Evolutionary conservation across 1,284 basidiomycete genomes (phyloP).

Genomic region (Ustilago cynodontis): DNA sequence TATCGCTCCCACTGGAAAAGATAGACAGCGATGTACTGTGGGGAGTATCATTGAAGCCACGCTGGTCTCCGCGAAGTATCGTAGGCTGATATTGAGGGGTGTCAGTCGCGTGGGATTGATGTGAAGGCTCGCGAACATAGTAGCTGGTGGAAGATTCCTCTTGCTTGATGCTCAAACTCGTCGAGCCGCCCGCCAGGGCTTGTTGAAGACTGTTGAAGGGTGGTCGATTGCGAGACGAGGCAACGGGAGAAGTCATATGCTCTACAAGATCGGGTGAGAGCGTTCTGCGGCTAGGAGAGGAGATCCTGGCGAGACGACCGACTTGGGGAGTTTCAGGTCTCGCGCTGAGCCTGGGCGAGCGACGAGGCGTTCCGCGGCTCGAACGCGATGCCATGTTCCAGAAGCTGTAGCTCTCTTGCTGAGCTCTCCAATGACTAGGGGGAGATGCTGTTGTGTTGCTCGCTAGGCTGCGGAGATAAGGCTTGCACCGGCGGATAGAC

Average conservation of each 20-base stretch:
- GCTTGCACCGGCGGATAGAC: too few species aligned
- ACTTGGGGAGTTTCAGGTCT: conserved; percentile 29
- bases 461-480: too few species aligned
- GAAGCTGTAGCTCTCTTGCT: background rate
- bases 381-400: conserved; percentile 24
- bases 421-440: background rate
- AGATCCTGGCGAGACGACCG: conserved; percentile 1
- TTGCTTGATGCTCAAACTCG: conserved; percentile 42
- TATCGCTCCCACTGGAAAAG: conserved; percentile 41
- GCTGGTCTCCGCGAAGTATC: conserved; percentile 41
- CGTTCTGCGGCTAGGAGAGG: conserved; percentile 17
- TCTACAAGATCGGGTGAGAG: conserved; percentile 33
- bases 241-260: conserved; percentile 32
- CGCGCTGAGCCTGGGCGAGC: conserved; percentile 28
- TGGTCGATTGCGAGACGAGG: conserved; percentile 10
- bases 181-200: conserved; percentile 13
- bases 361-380: conserved; percentile 14
- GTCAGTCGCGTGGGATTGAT: conserved; percentile 13
- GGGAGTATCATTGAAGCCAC: conserved; percentile 38
- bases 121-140: conserved; percentile 42
- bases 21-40: conserved; percentile 42
- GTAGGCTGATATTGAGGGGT: conserved; percentile 21
- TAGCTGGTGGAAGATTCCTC: conserved; percentile 36
- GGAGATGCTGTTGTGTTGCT: background rate
- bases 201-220: conserved; percentile 3